Percentiles rank a stretch among this genome's conserved stretches.
Conservation (phyloP, 2,329 filamentous ascomycete genomes). For the Microdochium paspali region DNA sequence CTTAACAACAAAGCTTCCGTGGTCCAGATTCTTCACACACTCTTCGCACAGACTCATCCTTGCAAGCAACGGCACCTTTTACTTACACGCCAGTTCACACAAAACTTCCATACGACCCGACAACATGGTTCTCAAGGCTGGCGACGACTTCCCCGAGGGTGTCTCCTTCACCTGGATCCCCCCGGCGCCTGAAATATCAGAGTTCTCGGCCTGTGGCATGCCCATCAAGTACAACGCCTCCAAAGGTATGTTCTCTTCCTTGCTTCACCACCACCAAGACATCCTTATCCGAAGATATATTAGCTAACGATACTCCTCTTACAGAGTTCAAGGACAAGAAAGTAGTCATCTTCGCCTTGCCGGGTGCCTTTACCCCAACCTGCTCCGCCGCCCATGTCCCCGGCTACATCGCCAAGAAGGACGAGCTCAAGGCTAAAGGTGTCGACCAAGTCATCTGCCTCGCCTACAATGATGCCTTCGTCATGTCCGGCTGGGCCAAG, state of each 20-base stretch:
- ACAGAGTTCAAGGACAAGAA: constrained; percentile 44
- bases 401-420: constrained; percentile 62
- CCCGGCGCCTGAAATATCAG: constrained; percentile 57
- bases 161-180: constrained; percentile 81
- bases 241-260: constrained; percentile 44
- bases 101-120: constrained; percentile 1
- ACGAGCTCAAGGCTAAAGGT: constrained; percentile 64
- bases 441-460: constrained; percentile 73
- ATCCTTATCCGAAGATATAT: neutral
- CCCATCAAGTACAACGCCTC: constrained; percentile 72
- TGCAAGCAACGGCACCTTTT: too few relatives aligned
- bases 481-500: constrained; percentile 84
- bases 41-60: too few relatives aligned
- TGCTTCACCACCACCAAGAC: neutral
- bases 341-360: constrained; percentile 41
- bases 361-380: constrained; percentile 73
- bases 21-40: neutral
- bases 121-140: constrained; percentile 58
- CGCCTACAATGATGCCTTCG: constrained; percentile 72
- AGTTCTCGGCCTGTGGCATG: constrained; percentile 68
- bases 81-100: neutral
- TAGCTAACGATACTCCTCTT: neutral
- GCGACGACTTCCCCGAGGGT: constrained; percentile 73
- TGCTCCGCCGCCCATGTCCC: constrained; percentile 74
- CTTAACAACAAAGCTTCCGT: too few relatives aligned